Conservation (phyloP, 1,284 basidiomycete species). For the Coriolopsis trogii region DNA sequence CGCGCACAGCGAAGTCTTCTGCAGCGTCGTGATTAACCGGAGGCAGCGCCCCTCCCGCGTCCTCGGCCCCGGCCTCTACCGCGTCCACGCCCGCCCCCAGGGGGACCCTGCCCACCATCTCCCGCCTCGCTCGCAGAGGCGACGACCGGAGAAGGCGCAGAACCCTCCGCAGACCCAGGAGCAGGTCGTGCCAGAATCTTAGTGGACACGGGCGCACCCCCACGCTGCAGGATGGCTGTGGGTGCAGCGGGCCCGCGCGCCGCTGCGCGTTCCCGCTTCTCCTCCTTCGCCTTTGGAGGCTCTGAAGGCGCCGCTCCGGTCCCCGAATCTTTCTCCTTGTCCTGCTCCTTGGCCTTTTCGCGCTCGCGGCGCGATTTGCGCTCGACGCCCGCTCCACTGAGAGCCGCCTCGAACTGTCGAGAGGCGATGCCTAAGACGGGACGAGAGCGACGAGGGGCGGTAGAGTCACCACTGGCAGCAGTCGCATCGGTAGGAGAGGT, state of each 20-base stretch:
- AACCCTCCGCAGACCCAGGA: background rate
- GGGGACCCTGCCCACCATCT: conserved; percentile 15
- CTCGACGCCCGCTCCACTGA: conserved; percentile 55
- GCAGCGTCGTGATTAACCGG: background rate
- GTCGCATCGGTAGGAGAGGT: conserved; percentile 3
- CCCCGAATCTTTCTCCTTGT: conserved; percentile 6
- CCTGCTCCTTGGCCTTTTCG: conserved; percentile 26
- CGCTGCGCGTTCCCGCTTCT: conserved; percentile 15
- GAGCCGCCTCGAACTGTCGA: conserved; percentile 68
- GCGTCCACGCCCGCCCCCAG: conserved; percentile 27
- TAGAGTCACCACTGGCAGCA: conserved; percentile 6
- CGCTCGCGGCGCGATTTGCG: conserved; percentile 33
- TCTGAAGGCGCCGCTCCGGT: background rate
- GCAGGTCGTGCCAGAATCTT: conserved; percentile 21
- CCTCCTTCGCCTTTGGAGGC: conserved; percentile 18
- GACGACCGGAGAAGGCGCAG: background rate
- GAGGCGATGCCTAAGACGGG: conserved; percentile 61
- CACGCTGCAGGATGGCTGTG: conserved; percentile 35
- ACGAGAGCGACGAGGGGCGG: conserved; percentile 49
- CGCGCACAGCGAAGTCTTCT: too few relatives aligned
- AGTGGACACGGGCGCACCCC: conserved; percentile 19
- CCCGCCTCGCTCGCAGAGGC: background rate
- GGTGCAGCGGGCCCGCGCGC: conserved; percentile 11
- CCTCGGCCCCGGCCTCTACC: conserved; percentile 18
- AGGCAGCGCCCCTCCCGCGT: conserved; percentile 6